Base-by-base conservation (phyloP, 2,329 filamentous ascomycete genomes). In the Sporothrix euskadiensis region DNA sequence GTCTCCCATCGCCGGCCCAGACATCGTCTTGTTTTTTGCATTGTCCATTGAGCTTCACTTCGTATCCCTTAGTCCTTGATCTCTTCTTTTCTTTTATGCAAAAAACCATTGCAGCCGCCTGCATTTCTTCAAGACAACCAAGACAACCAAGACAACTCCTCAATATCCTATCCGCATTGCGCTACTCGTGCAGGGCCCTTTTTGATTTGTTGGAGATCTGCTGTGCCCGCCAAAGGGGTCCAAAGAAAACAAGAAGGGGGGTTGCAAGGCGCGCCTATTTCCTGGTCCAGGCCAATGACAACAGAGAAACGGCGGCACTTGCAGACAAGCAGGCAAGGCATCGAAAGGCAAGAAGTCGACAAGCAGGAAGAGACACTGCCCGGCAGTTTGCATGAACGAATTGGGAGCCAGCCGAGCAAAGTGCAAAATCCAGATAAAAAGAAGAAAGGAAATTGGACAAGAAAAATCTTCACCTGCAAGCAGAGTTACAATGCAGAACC, bases 191-290 rank as follows among this genome's bases (percentile, higher is more conserved):
- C 35, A 65, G 19, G 61, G 39, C 39, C 12, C 14, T 49, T 22
- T 35, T 7, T 35, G 65, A 68, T 44, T 30, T 26, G n/a, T 30
- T 22, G 26, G 32, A 26, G 61, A 66, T 66, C 61, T 66, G 39
- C 41, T 9, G 39, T 66, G 39, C 9, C 61, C 61, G 22, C 39
- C 35, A 47, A 44, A 44, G 19, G 8, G 39, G 4, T 12, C 12
- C 6, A 19, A 16, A 30, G 22, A 56, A 9, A 30, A 14, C 8
- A n/a, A 14, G 52, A 41, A 47, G 39, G 35, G 22, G 39, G 61
- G 39, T 19, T 65, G 59, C 59, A 65, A 14, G 59, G 59, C 59
- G 59, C 59, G 59, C 26, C 59, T 44, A 63, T 65, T 41, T 10
- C 19, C 59, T n/a, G n/a, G 35, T 26, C n/a, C 35, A 26, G 59